Evolutionary conservation across 345 rosid genomes (phyloP).

Genomic region (Populus ilicifolia): DNA sequence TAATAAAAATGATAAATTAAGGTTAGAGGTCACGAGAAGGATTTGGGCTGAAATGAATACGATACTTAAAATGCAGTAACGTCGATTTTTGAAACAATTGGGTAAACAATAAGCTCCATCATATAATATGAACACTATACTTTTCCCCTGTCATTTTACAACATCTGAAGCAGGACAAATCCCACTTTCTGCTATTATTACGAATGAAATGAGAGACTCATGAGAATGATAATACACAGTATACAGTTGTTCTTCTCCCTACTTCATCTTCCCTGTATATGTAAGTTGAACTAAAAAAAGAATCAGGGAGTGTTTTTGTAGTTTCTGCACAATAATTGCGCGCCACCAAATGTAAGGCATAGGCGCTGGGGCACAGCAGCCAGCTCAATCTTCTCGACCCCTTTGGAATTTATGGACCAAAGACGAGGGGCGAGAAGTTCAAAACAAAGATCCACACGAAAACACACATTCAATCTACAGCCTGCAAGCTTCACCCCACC

Average conservation of each 20-base stretch:
- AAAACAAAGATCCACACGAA: neutral
- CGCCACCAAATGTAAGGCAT: neutral
- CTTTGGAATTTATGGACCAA: neutral
- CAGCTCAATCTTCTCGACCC: neutral
- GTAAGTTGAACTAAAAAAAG: too few relatives aligned
- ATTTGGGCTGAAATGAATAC: neutral
- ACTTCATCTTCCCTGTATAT: neutral
- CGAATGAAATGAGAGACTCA: neutral
- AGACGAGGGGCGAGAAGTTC: neutral
- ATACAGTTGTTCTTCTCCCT: neutral
- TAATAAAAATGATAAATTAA: too few relatives aligned
- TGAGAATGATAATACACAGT: neutral
- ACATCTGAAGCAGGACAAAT: neutral
- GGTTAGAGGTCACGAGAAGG: neutral
- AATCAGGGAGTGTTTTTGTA: neutral
- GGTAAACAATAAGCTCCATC: neutral
- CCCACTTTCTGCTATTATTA: neutral
- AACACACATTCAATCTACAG: neutral
- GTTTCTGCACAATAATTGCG: neutral
- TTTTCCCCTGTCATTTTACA: neutral
- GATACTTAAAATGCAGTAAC: neutral
- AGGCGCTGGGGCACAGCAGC: neutral
- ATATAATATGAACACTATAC: neutral
- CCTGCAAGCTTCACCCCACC: neutral
- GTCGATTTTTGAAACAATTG: neutral